A percentile compares a stretch with the other conserved stretches of the same genome.
Evolutionary conservation across 768 basidiomycete genomes (phyloP).

Genomic region (Russula sp.): DNA sequence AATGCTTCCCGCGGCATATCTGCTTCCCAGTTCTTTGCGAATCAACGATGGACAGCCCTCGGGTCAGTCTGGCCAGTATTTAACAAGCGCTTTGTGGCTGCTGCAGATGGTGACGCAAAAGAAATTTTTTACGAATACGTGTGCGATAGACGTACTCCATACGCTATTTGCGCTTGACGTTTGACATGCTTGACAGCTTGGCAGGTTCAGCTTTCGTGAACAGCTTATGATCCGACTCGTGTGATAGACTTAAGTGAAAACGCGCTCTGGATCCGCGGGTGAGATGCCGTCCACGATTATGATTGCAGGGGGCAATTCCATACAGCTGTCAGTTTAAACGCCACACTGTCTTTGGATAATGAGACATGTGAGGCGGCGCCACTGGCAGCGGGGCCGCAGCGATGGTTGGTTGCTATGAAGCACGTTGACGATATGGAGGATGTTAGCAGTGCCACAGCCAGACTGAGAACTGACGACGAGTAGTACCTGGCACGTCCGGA

Average conservation of each 20-base stretch:
- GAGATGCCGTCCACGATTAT: neutral
- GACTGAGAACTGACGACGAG: neutral
- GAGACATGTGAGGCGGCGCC: neutral
- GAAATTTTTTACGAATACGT: neutral
- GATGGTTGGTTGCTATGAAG: neutral
- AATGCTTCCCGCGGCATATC: neutral
- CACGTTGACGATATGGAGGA: neutral
- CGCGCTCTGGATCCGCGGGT: constrained; percentile 8
- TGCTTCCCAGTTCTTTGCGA: neutral
- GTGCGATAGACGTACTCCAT: neutral
- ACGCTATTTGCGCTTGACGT: neutral
- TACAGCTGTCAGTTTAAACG: neutral
- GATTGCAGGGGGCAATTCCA: neutral
- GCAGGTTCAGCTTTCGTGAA: neutral
- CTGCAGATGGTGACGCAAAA: neutral
- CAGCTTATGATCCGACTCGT: constrained; percentile 7
- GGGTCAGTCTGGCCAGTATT: neutral
- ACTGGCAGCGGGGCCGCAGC: neutral
- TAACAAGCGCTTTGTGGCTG: constrained; percentile 1
- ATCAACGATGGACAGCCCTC: neutral
- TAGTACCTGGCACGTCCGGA: neutral
- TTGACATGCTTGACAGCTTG: constrained; percentile 5
- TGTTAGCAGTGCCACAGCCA: neutral
- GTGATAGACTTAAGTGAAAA: neutral
- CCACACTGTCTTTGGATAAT: neutral